Evolutionary conservation across 345 rosid species (phyloP), one percentile per base, ranked within the genome.

Genomic region (Linum usitatissimum): DNA sequence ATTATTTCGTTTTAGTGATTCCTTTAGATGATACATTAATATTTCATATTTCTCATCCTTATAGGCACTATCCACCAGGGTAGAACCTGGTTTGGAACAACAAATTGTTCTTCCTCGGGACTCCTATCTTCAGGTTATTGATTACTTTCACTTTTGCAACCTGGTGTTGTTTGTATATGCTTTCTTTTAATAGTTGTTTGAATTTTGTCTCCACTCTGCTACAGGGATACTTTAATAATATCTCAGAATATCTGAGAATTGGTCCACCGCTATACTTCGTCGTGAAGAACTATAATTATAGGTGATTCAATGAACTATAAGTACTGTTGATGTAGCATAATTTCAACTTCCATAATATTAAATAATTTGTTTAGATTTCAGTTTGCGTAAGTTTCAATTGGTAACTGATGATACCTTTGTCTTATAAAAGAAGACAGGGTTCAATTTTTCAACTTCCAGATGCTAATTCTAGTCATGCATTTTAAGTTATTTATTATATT

Each of bases 181-280:
- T 42, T 53, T 65, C 45, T 57, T 30, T 65, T 31, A 65, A 13
- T 20, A 18, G 28, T 21, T 75, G 28, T 21, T 75, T 70, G 54
- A 65, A 45, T 42, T 55, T 34, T 42, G 40, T 13, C 61, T 53
- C 69, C 68, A 67, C 17, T 64, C 64, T 60, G 61, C 62, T 58
- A 63, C 81, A 91, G 98, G 98, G 89, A 55, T 92, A 92, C 79
- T 92, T 89, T 79, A 81, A 89, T 71, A 70, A 85, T 62, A 69
- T 89, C 30, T 77, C 97, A 3, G 79, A 87, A 59, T 80, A 90
- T 75, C 93, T 92, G 69, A 81, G 94, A 75, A 92, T 92, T 57
- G 98, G 98, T 66, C 91, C 98, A 3, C 98, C 98, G 0, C 65
- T 92, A 9, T 92, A 92, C 71, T 92, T 92, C 76, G 97, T 92